Conservation (phyloP, 2,329 filamentous ascomycete genomes). For the Parastagonospora nodorum region DNA sequence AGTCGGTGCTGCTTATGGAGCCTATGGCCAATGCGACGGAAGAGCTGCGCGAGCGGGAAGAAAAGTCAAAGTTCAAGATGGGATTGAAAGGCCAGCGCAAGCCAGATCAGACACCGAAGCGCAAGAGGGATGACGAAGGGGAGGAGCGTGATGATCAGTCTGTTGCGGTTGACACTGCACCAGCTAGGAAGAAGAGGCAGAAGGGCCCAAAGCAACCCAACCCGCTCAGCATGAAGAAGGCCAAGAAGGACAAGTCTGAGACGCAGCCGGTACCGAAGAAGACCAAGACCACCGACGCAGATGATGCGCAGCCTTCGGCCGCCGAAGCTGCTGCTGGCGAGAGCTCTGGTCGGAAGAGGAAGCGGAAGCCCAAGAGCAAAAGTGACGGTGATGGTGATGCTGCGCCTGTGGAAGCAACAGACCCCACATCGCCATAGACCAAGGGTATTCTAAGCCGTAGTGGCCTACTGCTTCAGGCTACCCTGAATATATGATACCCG, state of each 20-base stretch:
- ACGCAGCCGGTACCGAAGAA: conserved; percentile 18
- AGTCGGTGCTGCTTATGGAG: conserved; percentile 79
- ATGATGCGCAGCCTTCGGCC: conserved; percentile 10
- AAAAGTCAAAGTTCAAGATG: conserved; percentile 74
- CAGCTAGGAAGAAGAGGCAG: conserved; percentile 56
- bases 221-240: conserved; percentile 72
- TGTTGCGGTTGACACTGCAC: conserved; percentile 25
- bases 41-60: conserved; percentile 68
- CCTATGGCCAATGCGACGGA: conserved; percentile 74
- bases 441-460: not conserved
- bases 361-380: conserved; percentile 47
- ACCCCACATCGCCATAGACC: conserved; percentile 26
- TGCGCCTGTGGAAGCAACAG: conserved; percentile 13
- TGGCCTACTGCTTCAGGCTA: not conserved
- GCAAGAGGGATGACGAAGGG: conserved; percentile 55
- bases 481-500: conserved; percentile 12
- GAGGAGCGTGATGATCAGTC: conserved; percentile 48
- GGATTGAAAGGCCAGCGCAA: conserved; percentile 62
- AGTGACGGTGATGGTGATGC: conserved; percentile 27
- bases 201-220: conserved; percentile 72
- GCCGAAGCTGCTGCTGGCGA: conserved; percentile 18
- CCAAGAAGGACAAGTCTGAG: conserved; percentile 56
- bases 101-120: conserved; percentile 35
- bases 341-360: conserved; percentile 45
- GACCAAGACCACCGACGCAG: conserved; percentile 11